phyloP scores from a whole-genome alignment of 1,284 basidiomycete genomes.

The Somion occarium region DNA sequence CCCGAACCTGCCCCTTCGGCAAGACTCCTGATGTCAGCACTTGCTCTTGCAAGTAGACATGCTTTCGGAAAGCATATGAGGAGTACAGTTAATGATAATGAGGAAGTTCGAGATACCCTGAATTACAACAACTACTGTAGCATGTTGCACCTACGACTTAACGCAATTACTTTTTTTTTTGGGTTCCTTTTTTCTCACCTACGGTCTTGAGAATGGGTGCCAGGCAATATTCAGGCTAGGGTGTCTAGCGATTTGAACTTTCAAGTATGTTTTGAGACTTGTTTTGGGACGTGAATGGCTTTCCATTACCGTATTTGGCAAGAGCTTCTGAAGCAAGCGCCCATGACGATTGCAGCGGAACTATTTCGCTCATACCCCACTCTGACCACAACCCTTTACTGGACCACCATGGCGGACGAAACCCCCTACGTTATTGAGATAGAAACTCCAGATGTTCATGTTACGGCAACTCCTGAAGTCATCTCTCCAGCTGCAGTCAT shows the following conservation, averaged over 20 bases:
- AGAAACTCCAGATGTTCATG: not conserved
- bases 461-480: constrained; percentile 15
- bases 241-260: no score
- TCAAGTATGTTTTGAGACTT: not conserved
- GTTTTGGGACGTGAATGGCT: not conserved
- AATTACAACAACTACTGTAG: not conserved
- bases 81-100: not conserved
- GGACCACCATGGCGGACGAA: not conserved
- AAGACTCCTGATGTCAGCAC: constrained; percentile 21
- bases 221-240: no score
- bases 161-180: not conserved
- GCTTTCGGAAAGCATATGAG: no score
- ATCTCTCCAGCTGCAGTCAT: constrained; percentile 17
- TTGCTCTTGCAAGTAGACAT: constrained; percentile 17
- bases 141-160: not conserved
- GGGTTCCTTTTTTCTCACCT: not conserved
- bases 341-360: not conserved
- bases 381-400: not conserved
- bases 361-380: not conserved
- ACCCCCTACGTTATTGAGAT: not conserved
- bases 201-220: no score
- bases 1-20: constrained; percentile 25
- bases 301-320: constrained; percentile 7
- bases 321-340: constrained; percentile 15
- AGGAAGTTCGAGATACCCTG: not conserved